Evolutionary conservation across 768 basidiomycete species (phyloP).

Genomic region (Porphyrellus cyaneotinctus): DNA sequence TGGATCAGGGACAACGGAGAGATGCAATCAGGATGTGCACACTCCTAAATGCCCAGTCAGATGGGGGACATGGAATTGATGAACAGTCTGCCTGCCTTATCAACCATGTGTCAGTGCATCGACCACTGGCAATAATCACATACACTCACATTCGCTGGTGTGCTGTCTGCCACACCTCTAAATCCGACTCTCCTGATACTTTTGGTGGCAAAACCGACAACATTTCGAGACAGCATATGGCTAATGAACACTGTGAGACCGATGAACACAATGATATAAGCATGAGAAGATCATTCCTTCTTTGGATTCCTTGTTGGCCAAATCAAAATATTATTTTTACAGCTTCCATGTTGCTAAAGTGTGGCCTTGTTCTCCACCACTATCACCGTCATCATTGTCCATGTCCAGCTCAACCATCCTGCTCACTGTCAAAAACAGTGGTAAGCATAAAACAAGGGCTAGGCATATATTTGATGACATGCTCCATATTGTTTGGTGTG

Average conservation of each 20-base stretch:
- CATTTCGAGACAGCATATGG: slow-evolving; percentile 18
- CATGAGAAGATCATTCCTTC: slow-evolving; percentile 15
- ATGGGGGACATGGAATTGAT: slow-evolving; percentile 79
- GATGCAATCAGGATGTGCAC: slow-evolving; percentile 26
- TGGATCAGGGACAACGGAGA: slow-evolving; percentile 1
- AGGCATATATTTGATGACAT: slow-evolving; percentile 60
- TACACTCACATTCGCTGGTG: slow-evolving; percentile 20
- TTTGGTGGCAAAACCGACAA: background rate
- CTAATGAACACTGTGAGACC: no score
- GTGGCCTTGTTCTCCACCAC: slow-evolving; percentile 20
- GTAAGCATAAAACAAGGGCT: slow-evolving; percentile 20
- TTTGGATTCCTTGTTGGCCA: slow-evolving; percentile 1
- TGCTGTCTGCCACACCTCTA: slow-evolving; percentile 11
- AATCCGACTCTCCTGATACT: background rate
- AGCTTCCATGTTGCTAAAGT: slow-evolving; percentile 5
- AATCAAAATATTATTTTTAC: slow-evolving; percentile 25
- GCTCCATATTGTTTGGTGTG: slow-evolving; percentile 53
- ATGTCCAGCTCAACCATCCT: slow-evolving; percentile 11
- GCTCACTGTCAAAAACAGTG: slow-evolving; percentile 17
- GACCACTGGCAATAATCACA: slow-evolving; percentile 9
- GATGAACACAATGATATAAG: no score
- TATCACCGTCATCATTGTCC: slow-evolving; percentile 17
- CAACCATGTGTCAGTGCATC: slow-evolving; percentile 4
- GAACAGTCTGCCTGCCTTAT: slow-evolving; percentile 58
- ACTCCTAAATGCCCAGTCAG: slow-evolving; percentile 71